Evolutionary conservation across 805 yeast genomes (phyloP).

Genomic region (Danielozyma ontarioensis): DNA sequence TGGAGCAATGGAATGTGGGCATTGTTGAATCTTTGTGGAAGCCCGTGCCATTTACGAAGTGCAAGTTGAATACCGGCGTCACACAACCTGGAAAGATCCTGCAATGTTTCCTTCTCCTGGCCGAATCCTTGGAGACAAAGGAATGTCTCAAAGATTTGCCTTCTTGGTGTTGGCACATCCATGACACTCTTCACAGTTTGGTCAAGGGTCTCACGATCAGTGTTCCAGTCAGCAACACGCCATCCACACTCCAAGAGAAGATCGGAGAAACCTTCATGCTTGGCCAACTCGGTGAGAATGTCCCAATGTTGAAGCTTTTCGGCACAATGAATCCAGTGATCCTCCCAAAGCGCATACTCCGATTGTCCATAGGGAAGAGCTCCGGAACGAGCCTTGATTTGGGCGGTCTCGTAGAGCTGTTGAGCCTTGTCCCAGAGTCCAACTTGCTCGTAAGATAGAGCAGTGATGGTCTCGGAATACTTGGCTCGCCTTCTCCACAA

Average conservation of each 20-base stretch:
- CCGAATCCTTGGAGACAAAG: conserved; percentile 89
- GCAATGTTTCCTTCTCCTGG: conserved; percentile 80
- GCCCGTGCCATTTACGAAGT: conserved; percentile 85
- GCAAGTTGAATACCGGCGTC: conserved; percentile 97
- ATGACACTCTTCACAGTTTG: conserved; percentile 92
- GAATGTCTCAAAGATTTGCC: conserved; percentile 94
- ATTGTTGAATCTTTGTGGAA: conserved; percentile 70
- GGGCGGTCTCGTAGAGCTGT: conserved; percentile 92
- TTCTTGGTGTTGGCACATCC: conserved; percentile 98
- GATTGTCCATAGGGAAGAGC: conserved; percentile 92
- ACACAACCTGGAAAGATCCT: conserved; percentile 77
- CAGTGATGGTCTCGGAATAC: conserved; percentile 88
- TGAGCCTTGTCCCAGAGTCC: conserved; percentile 95
- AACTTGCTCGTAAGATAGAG: conserved; percentile 88
- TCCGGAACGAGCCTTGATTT: conserved; percentile 92
- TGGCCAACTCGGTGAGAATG: conserved; percentile 89
- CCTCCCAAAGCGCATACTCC: conserved; percentile 96
- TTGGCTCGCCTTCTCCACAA: conserved; percentile 96
- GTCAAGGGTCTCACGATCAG: conserved; percentile 90
- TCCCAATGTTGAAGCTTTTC: conserved; percentile 99
- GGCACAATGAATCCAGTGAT: conserved; percentile 96
- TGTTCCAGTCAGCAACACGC: conserved; percentile 98
- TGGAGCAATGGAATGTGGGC: conserved; percentile 90
- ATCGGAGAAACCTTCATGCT: conserved; percentile 97
- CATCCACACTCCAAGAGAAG: conserved; percentile 96